Percentiles rank a stretch among this genome's conserved stretches.
Conservation (phyloP, 106 monocot species). For the Phalaenopsis equestris region DNA sequence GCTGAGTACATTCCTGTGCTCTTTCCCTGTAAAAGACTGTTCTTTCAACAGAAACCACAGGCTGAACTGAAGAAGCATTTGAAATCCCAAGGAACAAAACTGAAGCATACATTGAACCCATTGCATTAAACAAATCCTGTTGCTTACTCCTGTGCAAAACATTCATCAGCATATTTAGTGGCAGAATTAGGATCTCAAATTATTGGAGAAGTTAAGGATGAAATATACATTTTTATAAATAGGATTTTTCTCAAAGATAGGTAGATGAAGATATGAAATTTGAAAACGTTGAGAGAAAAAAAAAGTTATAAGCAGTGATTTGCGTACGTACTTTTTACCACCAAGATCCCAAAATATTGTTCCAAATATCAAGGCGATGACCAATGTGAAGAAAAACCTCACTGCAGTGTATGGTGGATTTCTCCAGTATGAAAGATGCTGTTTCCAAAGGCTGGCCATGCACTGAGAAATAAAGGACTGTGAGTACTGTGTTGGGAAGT, state of each 20-base stretch:
- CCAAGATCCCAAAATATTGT: slow-evolving; percentile 29
- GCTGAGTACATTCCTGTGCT: slow-evolving; percentile 27
- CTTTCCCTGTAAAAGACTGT: slow-evolving; percentile 29
- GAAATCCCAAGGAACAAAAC: slow-evolving; percentile 12
- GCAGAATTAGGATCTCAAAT: too few relatives aligned
- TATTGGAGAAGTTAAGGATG: too few relatives aligned
- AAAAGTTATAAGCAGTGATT: neutral
- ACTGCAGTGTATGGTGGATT: slow-evolving; percentile 29
- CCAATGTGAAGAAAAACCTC: slow-evolving; percentile 18
- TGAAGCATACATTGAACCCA: slow-evolving; percentile 18
- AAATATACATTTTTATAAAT: too few relatives aligned
- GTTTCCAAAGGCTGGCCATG: slow-evolving; percentile 31
- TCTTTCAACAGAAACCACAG: slow-evolving; percentile 20
- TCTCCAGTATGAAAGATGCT: slow-evolving; percentile 26
- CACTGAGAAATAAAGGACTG: slow-evolving; percentile 18
- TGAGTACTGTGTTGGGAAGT: slow-evolving; percentile 30
- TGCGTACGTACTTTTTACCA: slow-evolving; percentile 11
- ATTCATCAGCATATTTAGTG: slow-evolving; percentile 1
- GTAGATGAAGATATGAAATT: neutral
- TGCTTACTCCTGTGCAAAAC: slow-evolving; percentile 12
- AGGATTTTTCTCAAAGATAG: neutral
- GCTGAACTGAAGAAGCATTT: slow-evolving; percentile 2
- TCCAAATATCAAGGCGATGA: slow-evolving; percentile 15
- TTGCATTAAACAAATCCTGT: slow-evolving; percentile 16
- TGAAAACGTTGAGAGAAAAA: neutral